Conservation (phyloP, 176 grass and related monocot species). For the Typha latifolia region DNA sequence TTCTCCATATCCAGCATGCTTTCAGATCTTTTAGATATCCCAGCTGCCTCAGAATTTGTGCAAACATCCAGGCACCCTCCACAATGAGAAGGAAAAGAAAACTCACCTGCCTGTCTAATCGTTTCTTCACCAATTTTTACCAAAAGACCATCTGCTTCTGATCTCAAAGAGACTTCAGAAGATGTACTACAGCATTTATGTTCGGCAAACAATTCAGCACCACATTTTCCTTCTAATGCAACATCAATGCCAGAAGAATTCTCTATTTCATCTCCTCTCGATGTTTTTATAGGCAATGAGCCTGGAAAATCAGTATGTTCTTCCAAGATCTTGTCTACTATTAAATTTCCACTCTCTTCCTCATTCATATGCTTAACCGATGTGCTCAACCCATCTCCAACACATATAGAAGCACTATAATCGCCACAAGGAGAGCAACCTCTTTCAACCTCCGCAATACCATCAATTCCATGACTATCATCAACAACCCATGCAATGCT, state of each 20-base stretch:
- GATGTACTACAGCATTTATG: not conserved
- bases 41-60: constrained; percentile 5
- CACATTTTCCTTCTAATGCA: not conserved
- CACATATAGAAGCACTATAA: not conserved
- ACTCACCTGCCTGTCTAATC: not conserved
- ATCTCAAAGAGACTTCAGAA: too few species aligned
- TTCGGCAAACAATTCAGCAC: not conserved
- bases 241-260: not conserved
- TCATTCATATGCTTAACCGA: not conserved
- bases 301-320: not conserved
- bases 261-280: not conserved
- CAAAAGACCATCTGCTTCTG: constrained; percentile 5
- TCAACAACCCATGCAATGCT: too few species aligned
- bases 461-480: not conserved
- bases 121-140: constrained; percentile 14
- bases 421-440: not conserved
- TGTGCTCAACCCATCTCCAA: not conserved
- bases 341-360: not conserved
- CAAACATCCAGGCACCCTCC: constrained; percentile 3
- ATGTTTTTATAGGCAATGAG: not conserved
- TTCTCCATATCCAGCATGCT: constrained; percentile 1
- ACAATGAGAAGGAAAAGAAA: constrained; percentile 14
- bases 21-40: constrained; percentile 6
- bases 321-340: not conserved
- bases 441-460: not conserved